Evolutionary conservation across 441 rosid genomes (phyloP), one percentile per base, ranked within the genome.

Genomic region (Omphalea diandra): DNA sequence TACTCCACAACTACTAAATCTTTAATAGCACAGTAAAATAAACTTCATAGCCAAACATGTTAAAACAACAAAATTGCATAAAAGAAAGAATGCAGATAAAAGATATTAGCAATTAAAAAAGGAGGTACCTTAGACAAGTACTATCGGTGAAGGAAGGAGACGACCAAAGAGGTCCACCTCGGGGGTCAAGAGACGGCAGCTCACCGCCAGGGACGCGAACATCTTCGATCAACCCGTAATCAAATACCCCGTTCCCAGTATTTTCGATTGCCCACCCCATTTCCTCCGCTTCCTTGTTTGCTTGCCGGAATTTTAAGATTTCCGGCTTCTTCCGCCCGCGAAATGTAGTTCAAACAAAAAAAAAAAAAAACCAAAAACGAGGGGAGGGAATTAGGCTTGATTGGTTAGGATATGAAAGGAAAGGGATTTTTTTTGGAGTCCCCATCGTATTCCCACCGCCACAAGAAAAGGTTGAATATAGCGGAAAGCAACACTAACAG

Each of bases 161-260:
- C 40, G 84, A 72, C 85, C 88, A 82, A 11, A 83, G 73, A 24
- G 75, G 58, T 10, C 56, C 71, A 2, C 80, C n/a, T n/a, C n/a
- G 63, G 64, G 69, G 63, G 27, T 79, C 82, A 65, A 82, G 75
- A 7, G 83, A 65, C 31, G 79, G 83, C 7, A 79, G 81, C 33
- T 79, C 82, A 8, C 83, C 83, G 47, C 73, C 80, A 62, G 87
- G 82, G 56, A 79, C 83, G 15, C 81, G 47, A 68, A 85, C 69
- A 72, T 81, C 88, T 27, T 75, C 85, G 9, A 83, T 75, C 76
- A 85, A 68, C 5, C 72, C 76, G 57, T 76, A 77, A 40, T 85
- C 89, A 47, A 82, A 84, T n/a, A 73, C 63, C 91, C 89, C 85
- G 31, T 69, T 81, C 69, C 73, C 33, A n/a, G n/a, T n/a, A 73